These are phyloP conservation scores for Pelagomonas calceolata DNA, from an alignment of 108 stramenopile species.

Conservation along the genomic window DNA sequence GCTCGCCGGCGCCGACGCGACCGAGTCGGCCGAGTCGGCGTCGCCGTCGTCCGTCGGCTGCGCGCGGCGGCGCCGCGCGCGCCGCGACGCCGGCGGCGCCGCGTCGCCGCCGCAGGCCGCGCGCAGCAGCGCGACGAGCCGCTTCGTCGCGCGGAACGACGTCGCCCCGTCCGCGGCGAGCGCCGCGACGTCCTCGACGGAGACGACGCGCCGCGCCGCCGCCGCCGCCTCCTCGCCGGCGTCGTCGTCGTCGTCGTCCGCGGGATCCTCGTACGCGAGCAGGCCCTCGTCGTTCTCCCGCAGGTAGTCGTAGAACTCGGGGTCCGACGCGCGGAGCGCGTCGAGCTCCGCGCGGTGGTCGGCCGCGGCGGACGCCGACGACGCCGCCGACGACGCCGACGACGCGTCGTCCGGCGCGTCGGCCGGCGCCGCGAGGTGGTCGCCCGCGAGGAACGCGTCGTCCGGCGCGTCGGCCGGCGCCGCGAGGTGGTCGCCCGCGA, in stretches of 20 bases:
- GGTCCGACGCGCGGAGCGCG: constrained; percentile 8
- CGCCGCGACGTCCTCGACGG: neutral
- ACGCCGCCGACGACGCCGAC: neutral
- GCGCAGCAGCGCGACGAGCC: neutral
- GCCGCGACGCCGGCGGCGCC: too few species aligned
- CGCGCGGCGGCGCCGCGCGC: too few species aligned
- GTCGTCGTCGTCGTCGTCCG: constrained; percentile 1
- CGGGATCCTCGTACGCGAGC: neutral
- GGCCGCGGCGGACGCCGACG: neutral
- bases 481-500: too few species aligned
- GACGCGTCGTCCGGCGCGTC: neutral
- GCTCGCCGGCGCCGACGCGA: neutral
- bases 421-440: neutral
- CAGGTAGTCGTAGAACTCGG: constrained; percentile 16
- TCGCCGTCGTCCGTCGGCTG: neutral
- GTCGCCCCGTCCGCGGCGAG: neutral
- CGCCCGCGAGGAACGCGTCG: neutral
- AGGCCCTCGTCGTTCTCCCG: constrained; percentile 10
- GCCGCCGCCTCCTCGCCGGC: neutral
- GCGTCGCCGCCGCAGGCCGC: neutral
- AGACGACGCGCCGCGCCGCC: constrained; percentile 3
- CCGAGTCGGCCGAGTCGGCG: neutral
- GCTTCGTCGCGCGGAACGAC: neutral
- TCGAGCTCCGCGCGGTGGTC: constrained; percentile 12
- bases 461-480: neutral